Evolutionary conservation across 139 green algal genomes (phyloP), one percentile per base, ranked within the genome.

Genomic region (Chlamydomonas sp.): DNA sequence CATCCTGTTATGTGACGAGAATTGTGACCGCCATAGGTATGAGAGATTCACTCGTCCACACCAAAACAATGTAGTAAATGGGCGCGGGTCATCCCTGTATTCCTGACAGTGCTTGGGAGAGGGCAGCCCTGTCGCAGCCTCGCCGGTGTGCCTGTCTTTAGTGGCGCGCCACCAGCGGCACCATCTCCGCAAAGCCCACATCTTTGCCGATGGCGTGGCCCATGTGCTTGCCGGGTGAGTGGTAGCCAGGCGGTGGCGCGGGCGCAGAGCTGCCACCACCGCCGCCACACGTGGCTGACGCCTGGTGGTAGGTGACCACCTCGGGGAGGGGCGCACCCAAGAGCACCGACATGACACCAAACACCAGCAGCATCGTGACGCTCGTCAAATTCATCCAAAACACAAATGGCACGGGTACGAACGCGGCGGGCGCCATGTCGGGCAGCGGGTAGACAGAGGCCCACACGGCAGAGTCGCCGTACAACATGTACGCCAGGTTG

Each of bases 381-480:
- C 38, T 39, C 3, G 31, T 47, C 22, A 50, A 26, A 39, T 77
- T 76, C 71, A 76, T 76, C 48, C 48, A 72, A 5, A 71, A 65
- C 29, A 71, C 71, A 68, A 76, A 76, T 4, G 67, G 39, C 3
- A 71, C 71, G 6, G 63, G 63, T 16, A 72, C 71, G n/a, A 72
- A 76, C 71, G 67, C 67, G 4, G 34, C 71, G 33, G 71, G 71
- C 3, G 37, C 36, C 71, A 76, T 76, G 63, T 76, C 71, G 30
- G 71, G 71, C 69, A 70, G 5, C 28, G 71, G 71, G 10, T 72
- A 20, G 3, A 39, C 3, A 1, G 61, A 72, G 71, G 65, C 38
- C 71, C 71, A 76, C 1, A 63, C 62, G 3, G 35, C 26, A 2
- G 49, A 36, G 4, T 49, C 71, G 49, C 67, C 71, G 48, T 64